Evolutionary conservation across 495 filamentous ascomycete genomes (phyloP).

Genomic region (Penicillium herquei): DNA sequence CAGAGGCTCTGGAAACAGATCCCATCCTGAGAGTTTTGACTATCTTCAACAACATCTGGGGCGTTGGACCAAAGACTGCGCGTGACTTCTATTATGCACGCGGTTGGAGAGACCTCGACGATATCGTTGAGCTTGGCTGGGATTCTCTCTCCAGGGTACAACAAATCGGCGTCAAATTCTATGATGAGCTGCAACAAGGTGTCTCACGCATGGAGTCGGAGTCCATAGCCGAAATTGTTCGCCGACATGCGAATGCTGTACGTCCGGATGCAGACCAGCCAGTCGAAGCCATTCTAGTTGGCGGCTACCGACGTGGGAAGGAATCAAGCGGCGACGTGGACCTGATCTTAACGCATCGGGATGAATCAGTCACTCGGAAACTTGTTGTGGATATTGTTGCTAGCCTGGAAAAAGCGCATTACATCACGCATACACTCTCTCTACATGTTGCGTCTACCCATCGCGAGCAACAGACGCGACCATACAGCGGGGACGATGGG

Average conservation of each 20-base stretch:
- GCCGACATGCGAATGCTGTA: constrained; percentile 56
- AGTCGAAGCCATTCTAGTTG: constrained; percentile 73
- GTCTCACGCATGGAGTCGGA: constrained; percentile 77
- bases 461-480: constrained; percentile 67
- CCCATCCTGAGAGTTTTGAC: constrained; percentile 60
- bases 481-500: constrained; percentile 41
- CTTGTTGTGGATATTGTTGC: constrained; percentile 67
- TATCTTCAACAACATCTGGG: constrained; percentile 81
- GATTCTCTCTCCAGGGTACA: constrained; percentile 68
- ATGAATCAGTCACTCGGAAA: constrained; percentile 60
- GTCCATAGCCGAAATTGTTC: constrained; percentile 59
- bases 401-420: constrained; percentile 62
- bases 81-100: constrained; percentile 76
- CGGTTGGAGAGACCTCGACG: constrained; percentile 76
- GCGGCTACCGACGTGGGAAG: constrained; percentile 86
- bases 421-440: constrained; percentile 80
- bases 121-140: constrained; percentile 86
- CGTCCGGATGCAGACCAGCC: constrained; percentile 38
- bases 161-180: constrained; percentile 95
- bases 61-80: constrained; percentile 81
- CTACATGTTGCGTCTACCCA: constrained; percentile 63
- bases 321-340: constrained; percentile 75
- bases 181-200: constrained; percentile 73
- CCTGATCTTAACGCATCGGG: constrained; percentile 76
- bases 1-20: constrained; percentile 62